Evolutionary conservation across 495 filamentous ascomycete species (phyloP), one percentile per base, ranked within the genome.

Genomic region (Tetracladium setigerum): DNA sequence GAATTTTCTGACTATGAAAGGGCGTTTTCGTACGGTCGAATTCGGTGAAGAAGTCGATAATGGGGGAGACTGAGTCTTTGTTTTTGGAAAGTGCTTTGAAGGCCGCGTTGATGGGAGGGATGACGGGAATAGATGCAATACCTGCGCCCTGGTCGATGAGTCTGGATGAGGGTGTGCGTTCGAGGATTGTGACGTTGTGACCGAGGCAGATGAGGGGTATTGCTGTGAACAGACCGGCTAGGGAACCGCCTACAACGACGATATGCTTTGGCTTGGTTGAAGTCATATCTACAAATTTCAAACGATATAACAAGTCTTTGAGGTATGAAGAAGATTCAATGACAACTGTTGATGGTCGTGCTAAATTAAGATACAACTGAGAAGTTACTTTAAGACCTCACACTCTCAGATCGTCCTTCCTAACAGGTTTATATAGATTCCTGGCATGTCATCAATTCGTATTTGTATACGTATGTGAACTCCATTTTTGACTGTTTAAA

Each of bases 111-210:
- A 47, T 31, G 8, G 44, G 44, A 4, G 44, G 44, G 32, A 39
- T 19, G 19, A 47, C 14, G 2, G 31, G 11, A 2, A 13, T 16
- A 8, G 68, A 68, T 0, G 74, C 70, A 27, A 82, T 73, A 1
- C 77, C 76, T 5, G 77, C 77, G 13, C 76, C 77, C 61, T 78
- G 73, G 53, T 75, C 69, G 39, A 76, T 67, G 0, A 77, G 65
- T 8, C 74, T 50, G 1, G 69, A 58, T 1, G 55, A 59, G 0
- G 66, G 59, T 35, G 67, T 72, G 15, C 73, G 67, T 53, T 81
- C 76, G 13, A 80, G 67, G 38, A 82, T 74, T 1, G 63, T 69
- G 24, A 72, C 70, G 52, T 68, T 54, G 57, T 75, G 67, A 12
- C 69, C 67, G 7, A 75, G 67, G 0, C 63, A 57, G 42, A 69